Percentiles rank a stretch among this genome's conserved stretches.
phyloP scores from a whole-genome alignment of 768 basidiomycete species.

The Podaxis sp. region DNA sequence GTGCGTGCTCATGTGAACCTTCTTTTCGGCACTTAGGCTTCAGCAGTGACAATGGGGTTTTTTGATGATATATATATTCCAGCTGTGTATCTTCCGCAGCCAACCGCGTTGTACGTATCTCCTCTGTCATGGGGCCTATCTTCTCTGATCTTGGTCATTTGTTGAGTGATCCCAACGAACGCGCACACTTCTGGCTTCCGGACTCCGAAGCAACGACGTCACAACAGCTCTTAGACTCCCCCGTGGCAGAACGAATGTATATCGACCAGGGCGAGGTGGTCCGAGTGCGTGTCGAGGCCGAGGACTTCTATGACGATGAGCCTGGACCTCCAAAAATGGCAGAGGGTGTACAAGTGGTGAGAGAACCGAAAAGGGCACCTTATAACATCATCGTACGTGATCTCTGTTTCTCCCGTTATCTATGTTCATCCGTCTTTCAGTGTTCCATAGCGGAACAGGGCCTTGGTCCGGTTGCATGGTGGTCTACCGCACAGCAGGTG shows the following conservation, averaged over 20 bases:
- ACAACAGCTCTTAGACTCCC: constrained; percentile 69
- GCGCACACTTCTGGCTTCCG: constrained; percentile 82
- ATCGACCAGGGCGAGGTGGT: constrained; percentile 75
- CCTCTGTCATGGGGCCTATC: background rate
- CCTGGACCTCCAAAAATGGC: constrained; percentile 77
- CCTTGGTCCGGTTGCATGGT: constrained; percentile 74
- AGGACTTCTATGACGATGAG: constrained; percentile 85
- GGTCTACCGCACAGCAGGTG: constrained; percentile 53
- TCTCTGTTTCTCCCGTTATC: background rate
- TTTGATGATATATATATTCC: constrained; percentile 95
- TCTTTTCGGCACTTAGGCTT: background rate
- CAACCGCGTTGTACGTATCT: constrained; percentile 72
- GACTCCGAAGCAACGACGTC: constrained; percentile 50
- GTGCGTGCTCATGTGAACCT: constrained; percentile 24
- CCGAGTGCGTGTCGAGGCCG: constrained; percentile 75
- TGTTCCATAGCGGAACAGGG: constrained; percentile 85
- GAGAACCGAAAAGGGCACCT: constrained; percentile 53
- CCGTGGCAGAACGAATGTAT: constrained; percentile 69
- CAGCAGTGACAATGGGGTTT: constrained; percentile 80
- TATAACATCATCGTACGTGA: constrained; percentile 67
- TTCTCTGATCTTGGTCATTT: constrained; percentile 6
- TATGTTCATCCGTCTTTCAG: constrained; percentile 32
- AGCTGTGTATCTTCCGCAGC: constrained; percentile 72
- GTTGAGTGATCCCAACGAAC: constrained; percentile 74
- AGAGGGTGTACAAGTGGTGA: constrained; percentile 59